Conservation (phyloP, 306 rosid genomes). For the Dalbergia cultrata region DNA sequence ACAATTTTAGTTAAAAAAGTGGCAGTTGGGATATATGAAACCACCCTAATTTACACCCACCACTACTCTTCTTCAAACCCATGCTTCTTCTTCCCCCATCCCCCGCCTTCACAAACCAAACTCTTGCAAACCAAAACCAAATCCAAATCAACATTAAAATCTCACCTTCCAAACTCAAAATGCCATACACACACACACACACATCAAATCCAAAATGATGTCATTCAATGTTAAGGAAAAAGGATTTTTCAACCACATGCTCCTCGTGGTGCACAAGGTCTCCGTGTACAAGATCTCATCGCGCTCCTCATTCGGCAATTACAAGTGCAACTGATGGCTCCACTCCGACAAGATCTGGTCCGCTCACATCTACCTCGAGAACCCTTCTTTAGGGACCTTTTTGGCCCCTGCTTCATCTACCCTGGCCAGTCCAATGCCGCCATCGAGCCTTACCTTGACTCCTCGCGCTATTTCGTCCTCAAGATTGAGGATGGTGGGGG, state of each 20-base stretch:
- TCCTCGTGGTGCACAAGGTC: constrained; percentile 94
- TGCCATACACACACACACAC: too few species aligned
- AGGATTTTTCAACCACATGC: constrained; percentile 93
- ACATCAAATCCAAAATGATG: too few species aligned
- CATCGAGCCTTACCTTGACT: constrained; percentile 93
- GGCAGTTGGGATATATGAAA: too few species aligned
- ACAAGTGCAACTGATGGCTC: constrained; percentile 99
- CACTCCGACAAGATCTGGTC: constrained; percentile 99
- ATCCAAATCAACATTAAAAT: constrained; percentile 43
- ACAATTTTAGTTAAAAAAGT: too few species aligned
- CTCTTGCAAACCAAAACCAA: neutral
- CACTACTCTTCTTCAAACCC: neutral
- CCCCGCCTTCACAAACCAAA: neutral
- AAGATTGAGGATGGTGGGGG: constrained; percentile 97
- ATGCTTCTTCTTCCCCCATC: neutral
- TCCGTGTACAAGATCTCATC: constrained; percentile 96
- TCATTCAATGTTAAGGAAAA: constrained; percentile 89
- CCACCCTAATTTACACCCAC: too few species aligned
- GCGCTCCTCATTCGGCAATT: constrained; percentile 86
- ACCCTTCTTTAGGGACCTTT: constrained; percentile 89
- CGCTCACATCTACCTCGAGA: constrained; percentile 96
- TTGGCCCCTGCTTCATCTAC: constrained; percentile 88
- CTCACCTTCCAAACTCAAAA: constrained; percentile 5
- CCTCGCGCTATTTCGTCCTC: constrained; percentile 94
- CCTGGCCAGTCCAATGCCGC: constrained; percentile 90